phyloP scores from a whole-genome alignment of 805 yeast genomes.

The Ogataea nitratoaversa region DNA sequence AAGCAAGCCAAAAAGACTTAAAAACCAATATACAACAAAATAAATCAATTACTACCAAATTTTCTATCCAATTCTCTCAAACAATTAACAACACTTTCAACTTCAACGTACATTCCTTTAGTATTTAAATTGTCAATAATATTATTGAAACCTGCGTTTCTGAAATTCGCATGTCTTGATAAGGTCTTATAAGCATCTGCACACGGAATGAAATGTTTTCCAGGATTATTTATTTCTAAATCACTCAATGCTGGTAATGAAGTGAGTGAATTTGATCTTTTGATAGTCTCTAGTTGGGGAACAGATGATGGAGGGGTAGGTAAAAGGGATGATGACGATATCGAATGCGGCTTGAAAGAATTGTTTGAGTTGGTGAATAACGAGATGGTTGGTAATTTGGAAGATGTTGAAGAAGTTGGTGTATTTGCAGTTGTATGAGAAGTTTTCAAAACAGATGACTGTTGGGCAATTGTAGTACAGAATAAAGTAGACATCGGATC shows the following conservation, averaged over 20 bases:
- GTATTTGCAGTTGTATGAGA: constrained; percentile 5
- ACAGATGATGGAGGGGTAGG: constrained; percentile 16
- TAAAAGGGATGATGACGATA: constrained; percentile 3
- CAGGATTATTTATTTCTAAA: constrained; percentile 26
- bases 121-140: constrained; percentile 74
- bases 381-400: background rate
- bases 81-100: constrained; percentile 83
- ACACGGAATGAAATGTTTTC: constrained; percentile 71
- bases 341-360: background rate
- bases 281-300: constrained; percentile 11
- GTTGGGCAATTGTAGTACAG: constrained; percentile 74
- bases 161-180: constrained; percentile 75
- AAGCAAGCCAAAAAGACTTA: no score
- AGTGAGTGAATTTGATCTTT: constrained; percentile 16
- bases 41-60: constrained; percentile 31
- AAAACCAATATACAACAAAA: background rate
- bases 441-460: constrained; percentile 3
- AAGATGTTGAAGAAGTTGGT: background rate
- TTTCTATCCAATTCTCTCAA: constrained; percentile 75
- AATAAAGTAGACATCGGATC: constrained; percentile 88
- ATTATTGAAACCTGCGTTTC: constrained; percentile 65
- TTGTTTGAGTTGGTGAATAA: constrained; percentile 3
- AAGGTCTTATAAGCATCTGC: constrained; percentile 87
- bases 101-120: constrained; percentile 86
- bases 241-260: constrained; percentile 25